phyloP scores from a whole-genome alignment of 306 rosid genomes.

The Castanospermum australe region DNA sequence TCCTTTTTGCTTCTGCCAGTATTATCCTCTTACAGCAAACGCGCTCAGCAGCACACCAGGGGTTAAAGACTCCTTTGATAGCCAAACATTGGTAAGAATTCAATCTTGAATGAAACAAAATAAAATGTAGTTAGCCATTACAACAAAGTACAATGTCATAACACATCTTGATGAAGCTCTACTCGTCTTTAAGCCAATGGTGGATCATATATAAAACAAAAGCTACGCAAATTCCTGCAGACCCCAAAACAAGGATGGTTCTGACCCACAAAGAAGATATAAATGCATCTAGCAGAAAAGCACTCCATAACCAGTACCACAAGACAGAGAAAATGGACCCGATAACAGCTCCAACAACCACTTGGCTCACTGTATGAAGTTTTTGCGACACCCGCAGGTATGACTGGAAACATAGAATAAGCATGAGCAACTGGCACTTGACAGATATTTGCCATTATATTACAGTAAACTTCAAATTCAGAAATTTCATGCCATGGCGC shows the following conservation, averaged over 20 bases:
- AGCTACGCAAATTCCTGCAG: constrained; percentile 43
- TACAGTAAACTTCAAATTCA: no score
- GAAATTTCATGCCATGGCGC: not conserved
- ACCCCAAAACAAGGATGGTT: constrained; percentile 35
- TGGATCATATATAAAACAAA: constrained; percentile 32
- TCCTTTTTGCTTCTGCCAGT: no score
- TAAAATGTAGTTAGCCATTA: not conserved
- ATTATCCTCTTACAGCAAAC: no score
- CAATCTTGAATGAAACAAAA: not conserved
- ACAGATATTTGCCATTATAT: not conserved
- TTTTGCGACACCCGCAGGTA: constrained; percentile 67
- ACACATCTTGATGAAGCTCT: not conserved
- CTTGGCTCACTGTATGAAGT: constrained; percentile 61
- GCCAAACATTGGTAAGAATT: no score
- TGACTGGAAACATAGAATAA: constrained; percentile 48
- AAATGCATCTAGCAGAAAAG: constrained; percentile 44
- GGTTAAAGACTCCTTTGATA: no score
- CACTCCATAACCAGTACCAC: constrained; percentile 65
- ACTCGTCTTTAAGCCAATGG: constrained; percentile 45
- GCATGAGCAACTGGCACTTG: not conserved
- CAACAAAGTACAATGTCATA: not conserved
- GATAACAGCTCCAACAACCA: constrained; percentile 55
- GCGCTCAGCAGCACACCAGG: no score
- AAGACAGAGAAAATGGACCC: constrained; percentile 44
- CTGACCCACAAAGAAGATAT: constrained; percentile 43